Base-by-base conservation (phyloP, 78 protist genomes). In the Dictyostelium intermedium region DNA sequence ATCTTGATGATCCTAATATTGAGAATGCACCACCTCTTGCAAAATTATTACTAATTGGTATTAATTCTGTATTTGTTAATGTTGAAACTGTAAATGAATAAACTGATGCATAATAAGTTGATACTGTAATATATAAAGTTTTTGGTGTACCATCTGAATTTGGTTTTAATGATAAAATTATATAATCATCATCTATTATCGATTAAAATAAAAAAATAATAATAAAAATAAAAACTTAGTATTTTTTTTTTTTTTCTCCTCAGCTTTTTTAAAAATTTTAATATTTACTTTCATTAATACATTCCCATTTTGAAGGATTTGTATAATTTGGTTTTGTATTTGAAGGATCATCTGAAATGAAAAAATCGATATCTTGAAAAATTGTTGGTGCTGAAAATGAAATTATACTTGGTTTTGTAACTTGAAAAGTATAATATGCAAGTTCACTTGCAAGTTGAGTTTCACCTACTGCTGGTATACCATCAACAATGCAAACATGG, bases 401-500 rank as follows among this genome's bases (percentile, higher is more conserved):
- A 4, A 80, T 5, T 32, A 53, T n/a, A 50, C 16, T 32, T 60
- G 81, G 81, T 45, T 32, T 27, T 30, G n/a, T 35, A 8, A 89
- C 94, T 27, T 4, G 11, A 69, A 41, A 89, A 14, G 94, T 89
- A n/a, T 47, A 89, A 47, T 43, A 80, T 20, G 7, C 7, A 9
- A 63, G 53, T 14, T 56, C 39, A 32, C 63, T 72, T 5, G 13
- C 32, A 5, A 4, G 2, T 6, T 20, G 4, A 10, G 66, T 37
- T 27, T 80, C 37, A 30, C 73, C 73, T 3, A 6, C 9, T 27
- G 82, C 70, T 41, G 41, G 41, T 8, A 56, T 25, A 37, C 94
- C 94, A 60, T 89, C 94, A 69, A 43, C 60, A 30, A 89, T 50
- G 70, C 94, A 89, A 6, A 25, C 23, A 39, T 89, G 94, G 34